Evolutionary conservation across 768 basidiomycete species (phyloP).

Genomic region (Cystobasidium ongulense): DNA sequence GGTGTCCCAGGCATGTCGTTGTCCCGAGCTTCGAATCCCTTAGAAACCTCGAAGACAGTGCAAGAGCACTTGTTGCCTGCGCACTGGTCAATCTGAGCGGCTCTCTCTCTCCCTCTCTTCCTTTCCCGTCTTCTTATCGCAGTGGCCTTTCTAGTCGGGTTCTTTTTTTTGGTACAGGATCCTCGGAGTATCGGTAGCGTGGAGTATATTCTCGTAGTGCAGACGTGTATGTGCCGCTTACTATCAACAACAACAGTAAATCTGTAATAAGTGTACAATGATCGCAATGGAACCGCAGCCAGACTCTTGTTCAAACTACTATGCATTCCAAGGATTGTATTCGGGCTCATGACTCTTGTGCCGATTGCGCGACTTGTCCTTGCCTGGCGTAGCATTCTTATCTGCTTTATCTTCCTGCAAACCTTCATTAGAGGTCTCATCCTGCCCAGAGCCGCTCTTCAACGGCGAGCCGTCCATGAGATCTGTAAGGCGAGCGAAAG

Average conservation of each 20-base stretch:
- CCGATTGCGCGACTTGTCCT: neutral
- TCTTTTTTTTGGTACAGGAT: no score
- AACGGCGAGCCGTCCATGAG: slow-evolving; percentile 17
- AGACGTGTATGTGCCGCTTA: neutral
- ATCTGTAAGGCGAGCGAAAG: slow-evolving; percentile 8
- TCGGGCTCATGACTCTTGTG: slow-evolving; percentile 14
- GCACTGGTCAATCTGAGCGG: neutral
- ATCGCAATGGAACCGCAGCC: no score
- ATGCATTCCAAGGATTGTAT: slow-evolving; percentile 17
- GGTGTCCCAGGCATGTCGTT: slow-evolving; percentile 2
- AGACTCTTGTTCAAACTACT: no score
- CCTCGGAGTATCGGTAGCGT: no score
- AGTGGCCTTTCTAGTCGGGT: no score
- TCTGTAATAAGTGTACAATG: no score
- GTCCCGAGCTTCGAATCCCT: slow-evolving; percentile 8
- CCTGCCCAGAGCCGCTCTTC: neutral
- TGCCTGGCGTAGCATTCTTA: neutral
- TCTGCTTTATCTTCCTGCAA: neutral
- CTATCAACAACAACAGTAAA: neutral
- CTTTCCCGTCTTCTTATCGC: neutral
- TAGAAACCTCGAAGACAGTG: neutral
- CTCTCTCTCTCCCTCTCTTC: neutral
- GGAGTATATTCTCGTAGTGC: neutral
- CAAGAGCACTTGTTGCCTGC: neutral
- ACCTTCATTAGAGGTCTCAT: neutral